These are phyloP conservation scores for Ogataea sp. DNA, from an alignment of 805 yeast species.

Conservation along the genomic window DNA sequence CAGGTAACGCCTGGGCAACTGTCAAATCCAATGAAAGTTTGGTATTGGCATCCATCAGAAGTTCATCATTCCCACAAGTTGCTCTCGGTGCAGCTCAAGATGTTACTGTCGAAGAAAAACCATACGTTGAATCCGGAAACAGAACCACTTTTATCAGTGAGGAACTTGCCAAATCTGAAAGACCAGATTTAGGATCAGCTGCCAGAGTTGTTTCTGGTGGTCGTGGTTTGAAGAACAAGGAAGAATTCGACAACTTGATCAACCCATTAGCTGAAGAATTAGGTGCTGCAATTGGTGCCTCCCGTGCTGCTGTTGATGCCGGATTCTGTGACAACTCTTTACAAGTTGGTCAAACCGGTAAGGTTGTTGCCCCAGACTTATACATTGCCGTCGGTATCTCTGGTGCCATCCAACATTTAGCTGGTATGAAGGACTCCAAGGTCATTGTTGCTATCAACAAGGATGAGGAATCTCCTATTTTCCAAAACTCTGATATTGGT, in stretches of 20 bases:
- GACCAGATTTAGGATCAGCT: conserved; percentile 90
- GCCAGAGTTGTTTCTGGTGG: conserved; percentile 84
- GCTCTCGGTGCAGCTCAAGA: conserved; percentile 19
- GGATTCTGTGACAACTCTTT: conserved; percentile 94
- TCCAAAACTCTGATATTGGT: conserved; percentile 84
- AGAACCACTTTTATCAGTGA: conserved; percentile 66
- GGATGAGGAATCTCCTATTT: conserved; percentile 91
- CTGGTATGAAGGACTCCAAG: conserved; percentile 97
- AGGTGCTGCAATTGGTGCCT: conserved; percentile 93
- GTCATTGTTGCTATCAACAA: conserved; percentile 90
- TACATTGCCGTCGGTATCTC: conserved; percentile 91
- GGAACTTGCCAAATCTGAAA: conserved; percentile 64
- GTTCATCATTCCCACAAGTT: conserved; percentile 63
- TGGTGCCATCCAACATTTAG: conserved; percentile 97
- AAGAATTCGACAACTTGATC: conserved; percentile 67
- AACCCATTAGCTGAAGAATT: conserved; percentile 79
- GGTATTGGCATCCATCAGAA: conserved; percentile 69
- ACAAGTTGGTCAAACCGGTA: conserved; percentile 98
- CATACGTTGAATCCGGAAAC: conserved; percentile 27
- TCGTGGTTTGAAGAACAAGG: conserved; percentile 86
- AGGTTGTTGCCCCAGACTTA: conserved; percentile 92
- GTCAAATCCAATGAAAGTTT: conserved; percentile 61
- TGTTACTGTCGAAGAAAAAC: conserved; percentile 39
- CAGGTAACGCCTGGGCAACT: conserved; percentile 88
- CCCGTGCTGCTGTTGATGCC: conserved; percentile 96